Evolutionary conservation across 2,329 filamentous ascomycete genomes (phyloP), one percentile per base, ranked within the genome.

Genomic region (Didymella pomorum): DNA sequence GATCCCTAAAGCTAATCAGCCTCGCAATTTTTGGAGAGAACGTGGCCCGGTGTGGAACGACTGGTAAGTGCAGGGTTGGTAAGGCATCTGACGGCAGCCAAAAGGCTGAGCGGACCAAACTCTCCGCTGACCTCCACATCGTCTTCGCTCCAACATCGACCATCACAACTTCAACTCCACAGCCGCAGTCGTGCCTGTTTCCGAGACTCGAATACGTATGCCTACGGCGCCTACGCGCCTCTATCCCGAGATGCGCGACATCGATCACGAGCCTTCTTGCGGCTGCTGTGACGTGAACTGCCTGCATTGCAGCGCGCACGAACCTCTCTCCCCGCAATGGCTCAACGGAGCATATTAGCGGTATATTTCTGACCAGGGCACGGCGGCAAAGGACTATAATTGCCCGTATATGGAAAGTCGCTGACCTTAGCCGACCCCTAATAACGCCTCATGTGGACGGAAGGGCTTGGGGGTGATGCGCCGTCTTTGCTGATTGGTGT

Each of bases 1-100:
- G 18, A 48, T 56, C 35, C 58, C 50, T 67, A 52, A 46, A 64
- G 55, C 54, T 61, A 70, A 64, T 75, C 66, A 69, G 73, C 73
- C 73, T 76, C 64, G 71, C 63, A 56, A 56, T 66, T 69, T 68
- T 56, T 47, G 42, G 48, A 58, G 18, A 58, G 25, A 60, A 31
- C 21, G 54, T 48, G 55, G 44, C 37, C 21, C 50, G 29, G 26
- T 23, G 18, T 44, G 21, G 61, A 72, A 62, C 48, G 65, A 74
- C 60, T 74, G 71, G 72, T 55, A 53, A 47, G 56, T 71, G 70
- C 69, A 71, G 62, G 68, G 71, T 63, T 69, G 21, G 62, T 43
- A 47, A 44, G 42, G 20, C 61, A 10, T 37, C 31, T 56, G 39
- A 20, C 31, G 45, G 47, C 47, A 45, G 61, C 63, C 58, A 65